Evolutionary conservation across 2,329 filamentous ascomycete genomes (phyloP).

Genomic region (Botrytis deweyae): DNA sequence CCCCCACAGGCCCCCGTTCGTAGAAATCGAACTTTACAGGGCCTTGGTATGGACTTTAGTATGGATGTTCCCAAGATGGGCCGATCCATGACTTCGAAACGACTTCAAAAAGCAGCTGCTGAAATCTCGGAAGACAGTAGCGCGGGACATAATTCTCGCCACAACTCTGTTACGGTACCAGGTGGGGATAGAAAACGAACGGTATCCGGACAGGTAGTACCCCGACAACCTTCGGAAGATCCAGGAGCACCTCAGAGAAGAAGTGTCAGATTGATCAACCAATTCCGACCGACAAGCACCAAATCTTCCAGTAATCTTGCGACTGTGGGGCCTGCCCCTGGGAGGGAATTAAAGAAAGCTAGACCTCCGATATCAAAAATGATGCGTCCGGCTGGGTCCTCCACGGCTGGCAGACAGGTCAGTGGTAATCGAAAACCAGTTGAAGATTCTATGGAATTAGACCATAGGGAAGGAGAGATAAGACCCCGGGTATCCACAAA

Average conservation of each 20-base stretch:
- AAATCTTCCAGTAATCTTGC: conserved; percentile 50
- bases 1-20: conserved; percentile 50
- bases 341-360: conserved; percentile 79
- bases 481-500: conserved; percentile 33
- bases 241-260: conserved; percentile 63
- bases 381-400: conserved; percentile 64
- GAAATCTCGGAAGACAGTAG: conserved; percentile 34
- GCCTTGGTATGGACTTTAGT: conserved; percentile 40
- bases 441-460: conserved; percentile 66
- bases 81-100: conserved; percentile 38
- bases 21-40: conserved; percentile 38
- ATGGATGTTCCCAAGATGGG: conserved; percentile 41
- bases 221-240: conserved; percentile 57
- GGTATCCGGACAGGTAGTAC: conserved; percentile 76
- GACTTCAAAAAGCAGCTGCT: conserved; percentile 33
- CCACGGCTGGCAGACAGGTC: conserved; percentile 80
- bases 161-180: conserved; percentile 28
- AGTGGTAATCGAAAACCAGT: conserved; percentile 85
- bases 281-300: conserved; percentile 59
- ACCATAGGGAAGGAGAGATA: conserved; percentile 58
- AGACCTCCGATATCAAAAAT: conserved; percentile 68
- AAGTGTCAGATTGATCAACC: conserved; percentile 71
- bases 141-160: conserved; percentile 27
- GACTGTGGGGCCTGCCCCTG: conserved; percentile 58
- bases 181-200: conserved; percentile 78